Evolutionary conservation across 2,329 filamentous ascomycete species (phyloP), one percentile per base, ranked within the genome.

Genomic region (Fusarium algeriense): DNA sequence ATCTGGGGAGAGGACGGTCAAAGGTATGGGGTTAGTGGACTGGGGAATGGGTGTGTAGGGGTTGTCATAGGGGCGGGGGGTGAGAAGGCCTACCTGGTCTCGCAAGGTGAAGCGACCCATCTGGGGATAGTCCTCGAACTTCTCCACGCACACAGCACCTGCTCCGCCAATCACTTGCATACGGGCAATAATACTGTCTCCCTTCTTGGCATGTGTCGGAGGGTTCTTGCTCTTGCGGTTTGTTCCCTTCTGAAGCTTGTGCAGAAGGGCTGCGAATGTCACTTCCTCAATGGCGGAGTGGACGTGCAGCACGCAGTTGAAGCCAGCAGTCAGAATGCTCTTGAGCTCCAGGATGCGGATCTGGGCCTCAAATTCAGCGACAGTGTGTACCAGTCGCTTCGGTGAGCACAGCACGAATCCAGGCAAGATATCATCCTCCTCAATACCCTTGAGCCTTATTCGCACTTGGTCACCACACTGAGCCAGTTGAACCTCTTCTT

Each of bases 241-340:
- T 7, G 96, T 99, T 56, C 95, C 95, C 83, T 97, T 97, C 82
- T 99, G 95, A 48, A 98, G 86, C 83, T 95, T 97, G 85, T 99
- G 96, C 73, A 99, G 84, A 56, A 99, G 87, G 7, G 91, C 89
- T 2, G 90, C 88, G 78, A 99, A 97, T 1, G 95, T 98, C 63
- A 99, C 94, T 82, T 99, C 96, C 85, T 99, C 96, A 67, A 98
- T 97, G 26, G 96, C 96, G 7, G 95, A 94, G 83, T 99, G 96
- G 26, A 99, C 93, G 84, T 99, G 96, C 74, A 99, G 86, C 43
- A 99, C 97, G 79, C 96, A 99, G 85, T 98, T 98, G 86, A 97
- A 99, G 56, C 96, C 96, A 23, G 95, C 94, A 12, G 92, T 93
- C 41, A 99, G 87, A 78, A 99, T 99, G 77, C 86, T 94, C 89